Evolutionary conservation across 139 green algal species (phyloP), one percentile per base, ranked within the genome.

Genomic region (Tetraselmis striata): DNA sequence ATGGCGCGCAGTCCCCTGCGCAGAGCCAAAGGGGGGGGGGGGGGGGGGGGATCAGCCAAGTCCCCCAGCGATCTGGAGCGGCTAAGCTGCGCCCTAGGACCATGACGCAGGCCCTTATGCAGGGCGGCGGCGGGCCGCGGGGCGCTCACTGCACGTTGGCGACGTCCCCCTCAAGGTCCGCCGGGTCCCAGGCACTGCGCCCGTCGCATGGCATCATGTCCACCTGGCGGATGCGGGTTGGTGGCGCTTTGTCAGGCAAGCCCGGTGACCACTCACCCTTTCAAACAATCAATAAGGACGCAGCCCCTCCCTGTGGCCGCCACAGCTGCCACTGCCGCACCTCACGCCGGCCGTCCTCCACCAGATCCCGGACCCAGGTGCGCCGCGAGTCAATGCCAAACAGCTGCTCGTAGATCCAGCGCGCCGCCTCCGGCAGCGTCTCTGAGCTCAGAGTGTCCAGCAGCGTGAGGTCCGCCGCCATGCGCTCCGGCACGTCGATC

Each of bases 381-480:
- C 83, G 79, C 26, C 32, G 32, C 0, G 59, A 28, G 32, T 81
- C 30, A 79, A 85, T 45, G 28, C 26, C 30, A 67, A 89, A 85
- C 32, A 87, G 30, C 24, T 77, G 80, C 25, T 88, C 32, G 75
- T 92, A 93, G 29, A 95, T 89, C 92, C 92, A 95, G 58, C 91
- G 85, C 0, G 91, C 83, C 18, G 92, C 90, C 23, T 84, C 78
- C 18, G 28, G 2, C 45, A 67, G 18, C 45, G 45, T 67, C 45
- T 67, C 45, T 18, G 45, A 5, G 18, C 24, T 75, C n/a, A 30
- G 79, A 11, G 28, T 30, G 28, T 80, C 31, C 24, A 67, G 45
- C 11, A 67, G 45, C 11, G 5, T 18, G 11, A 67, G 45, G 45
- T 79, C 58, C 30, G 80, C 24, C 31, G 59, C 30, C 79, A 83